Base-by-base conservation (phyloP, 2,329 filamentous ascomycete genomes). In the Zasmidium cellare region DNA sequence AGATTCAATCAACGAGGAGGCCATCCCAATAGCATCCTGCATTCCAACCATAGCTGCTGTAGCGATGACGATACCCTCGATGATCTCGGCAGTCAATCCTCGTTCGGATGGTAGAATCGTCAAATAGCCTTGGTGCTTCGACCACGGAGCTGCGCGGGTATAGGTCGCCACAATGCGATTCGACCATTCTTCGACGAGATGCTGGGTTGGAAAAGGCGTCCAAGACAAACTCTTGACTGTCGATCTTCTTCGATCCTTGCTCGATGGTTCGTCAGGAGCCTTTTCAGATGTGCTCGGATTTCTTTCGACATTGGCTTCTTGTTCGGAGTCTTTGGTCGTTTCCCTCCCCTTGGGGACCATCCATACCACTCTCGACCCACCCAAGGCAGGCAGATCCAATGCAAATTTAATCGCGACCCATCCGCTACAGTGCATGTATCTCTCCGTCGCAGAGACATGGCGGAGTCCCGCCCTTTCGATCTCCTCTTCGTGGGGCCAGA, bases 401-500 rank as follows among this genome's bases (percentile, higher is more conserved):
- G 46, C 20, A 22, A 44, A 56, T 16, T 46, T 19, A 7, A 25
- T 56, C 19, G 46, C 45, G 1, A 50, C 9, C 53, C 53, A 56
- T 16, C 53, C 53, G 9, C 46, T 44, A 19, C 53, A 56, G 9
- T 24, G 20, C 53, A 56, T 56, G 25, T 50, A 50, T 9, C 35
- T 23, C 6, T 56, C 46, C 6, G 46, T 44, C 25, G 25, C 14
- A 25, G 44, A 48, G 14, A 41, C 45, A 44, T 55, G 52, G 14
- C 52, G 25, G 5, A 35, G 14, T 2, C 52, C 52, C 28, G 25
- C 19, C 7, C 25, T 19, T 9, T 19, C 53, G 19, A 38, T 47
- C 14, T 47, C 53, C 16, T 50, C 53, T 19, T 56, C 53, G 18
- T 56, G 31, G 7, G 53, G 53, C 47, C 49, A 46, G 22, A 51